Conservation (phyloP, 495 filamentous ascomycete genomes). For the Aspergillus mulundensis region DNA sequence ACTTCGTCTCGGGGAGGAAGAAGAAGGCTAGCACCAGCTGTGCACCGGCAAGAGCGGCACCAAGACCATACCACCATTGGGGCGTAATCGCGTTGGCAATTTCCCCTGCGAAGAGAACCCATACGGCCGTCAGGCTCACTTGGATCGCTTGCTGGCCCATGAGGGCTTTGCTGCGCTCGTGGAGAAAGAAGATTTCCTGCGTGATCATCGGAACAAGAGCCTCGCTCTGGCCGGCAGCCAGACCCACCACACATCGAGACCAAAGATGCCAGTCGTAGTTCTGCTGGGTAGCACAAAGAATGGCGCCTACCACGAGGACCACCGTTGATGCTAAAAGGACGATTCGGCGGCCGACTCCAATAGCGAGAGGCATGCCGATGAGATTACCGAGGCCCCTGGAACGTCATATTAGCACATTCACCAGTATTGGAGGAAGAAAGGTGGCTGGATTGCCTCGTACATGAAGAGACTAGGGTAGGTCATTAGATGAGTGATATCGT, state of each 20-base stretch:
- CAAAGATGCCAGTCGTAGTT: slow-evolving; percentile 28
- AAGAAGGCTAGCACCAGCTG: slow-evolving; percentile 58
- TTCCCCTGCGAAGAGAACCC: slow-evolving; percentile 29
- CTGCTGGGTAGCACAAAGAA: slow-evolving; percentile 20
- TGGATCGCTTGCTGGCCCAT: slow-evolving; percentile 32
- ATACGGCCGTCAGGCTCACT: slow-evolving; percentile 25
- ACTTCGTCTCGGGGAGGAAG: slow-evolving; percentile 68
- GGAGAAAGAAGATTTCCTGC: slow-evolving; percentile 33
- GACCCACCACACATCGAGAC: slow-evolving; percentile 27
- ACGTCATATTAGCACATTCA: no score
- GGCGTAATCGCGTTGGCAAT: slow-evolving; percentile 34
- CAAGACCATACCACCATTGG: slow-evolving; percentile 36
- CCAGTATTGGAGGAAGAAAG: no score
- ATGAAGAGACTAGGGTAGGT: slow-evolving; percentile 24
- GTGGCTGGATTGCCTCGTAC: neutral
- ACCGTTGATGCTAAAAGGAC: slow-evolving; percentile 30
- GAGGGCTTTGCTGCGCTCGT: slow-evolving; percentile 31
- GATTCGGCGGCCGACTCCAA: slow-evolving; percentile 36
- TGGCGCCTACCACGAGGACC: slow-evolving; percentile 21
- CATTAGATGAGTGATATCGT: slow-evolving; percentile 28
- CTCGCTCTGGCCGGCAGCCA: slow-evolving; percentile 32
- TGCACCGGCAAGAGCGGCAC: slow-evolving; percentile 22
- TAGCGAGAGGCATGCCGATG: slow-evolving; percentile 38
- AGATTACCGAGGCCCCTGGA: slow-evolving; percentile 36
- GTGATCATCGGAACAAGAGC: slow-evolving; percentile 38